Percentiles rank a stretch among this genome's conserved stretches.
phyloP scores from a whole-genome alignment of 2,329 filamentous ascomycete genomes.

The Blastomyces silverae region DNA sequence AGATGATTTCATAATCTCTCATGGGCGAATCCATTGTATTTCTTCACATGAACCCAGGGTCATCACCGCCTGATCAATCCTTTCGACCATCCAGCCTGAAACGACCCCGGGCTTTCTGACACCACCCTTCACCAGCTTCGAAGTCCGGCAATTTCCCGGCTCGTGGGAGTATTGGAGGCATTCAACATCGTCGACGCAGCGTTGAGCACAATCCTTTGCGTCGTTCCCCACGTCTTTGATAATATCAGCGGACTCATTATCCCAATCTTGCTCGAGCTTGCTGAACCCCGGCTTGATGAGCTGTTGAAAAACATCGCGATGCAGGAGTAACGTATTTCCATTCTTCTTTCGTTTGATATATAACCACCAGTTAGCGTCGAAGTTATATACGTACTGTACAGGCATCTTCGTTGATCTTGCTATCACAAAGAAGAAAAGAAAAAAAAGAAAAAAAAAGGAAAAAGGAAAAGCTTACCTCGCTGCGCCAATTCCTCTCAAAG shows the following conservation, averaged over 20 bases:
- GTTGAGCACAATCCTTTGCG: slow-evolving; percentile 12
- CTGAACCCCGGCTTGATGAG: slow-evolving; percentile 13
- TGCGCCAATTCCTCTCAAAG: slow-evolving; percentile 42
- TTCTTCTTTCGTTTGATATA: slow-evolving; percentile 10
- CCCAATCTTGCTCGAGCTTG: slow-evolving; percentile 14
- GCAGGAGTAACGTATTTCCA: slow-evolving; percentile 9
- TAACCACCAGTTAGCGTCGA: not conserved
- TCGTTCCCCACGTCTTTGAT: slow-evolving; percentile 6
- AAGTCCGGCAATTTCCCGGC: slow-evolving; percentile 16
- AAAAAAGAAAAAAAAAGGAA: too few species aligned
- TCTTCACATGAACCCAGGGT: slow-evolving; percentile 14
- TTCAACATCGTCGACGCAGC: slow-evolving; percentile 11
- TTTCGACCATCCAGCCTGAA: slow-evolving; percentile 18
- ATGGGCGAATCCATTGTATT: slow-evolving; percentile 14
- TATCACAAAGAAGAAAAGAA: not conserved
- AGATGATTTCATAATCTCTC: slow-evolving; percentile 5
- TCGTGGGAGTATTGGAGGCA: slow-evolving; percentile 18
- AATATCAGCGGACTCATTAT: slow-evolving; percentile 15
- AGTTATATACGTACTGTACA: not conserved
- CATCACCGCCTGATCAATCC: slow-evolving; percentile 12
- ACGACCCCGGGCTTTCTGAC: slow-evolving; percentile 1
- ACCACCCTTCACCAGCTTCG: slow-evolving; percentile 13
- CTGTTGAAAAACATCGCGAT: slow-evolving; percentile 18
- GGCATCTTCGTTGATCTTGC: not conserved
- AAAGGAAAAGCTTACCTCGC: slow-evolving; percentile 1